Evolutionary conservation across 371 early-diverging fungal species (phyloP).

Genomic region (Cokeromyces recurvatus): DNA sequence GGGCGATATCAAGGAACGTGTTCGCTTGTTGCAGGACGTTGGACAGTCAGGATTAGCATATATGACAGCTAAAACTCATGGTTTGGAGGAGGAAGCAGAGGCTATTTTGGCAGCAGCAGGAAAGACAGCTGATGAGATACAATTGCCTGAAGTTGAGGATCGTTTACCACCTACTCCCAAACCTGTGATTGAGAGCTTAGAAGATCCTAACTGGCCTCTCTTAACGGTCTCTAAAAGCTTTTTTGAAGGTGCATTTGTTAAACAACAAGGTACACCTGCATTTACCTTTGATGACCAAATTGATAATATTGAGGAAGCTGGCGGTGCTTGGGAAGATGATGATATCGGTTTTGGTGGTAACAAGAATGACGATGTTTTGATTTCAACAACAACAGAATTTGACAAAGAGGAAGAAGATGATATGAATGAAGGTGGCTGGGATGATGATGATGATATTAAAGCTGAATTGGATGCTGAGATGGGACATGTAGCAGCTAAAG

Average conservation of each 20-base stretch:
- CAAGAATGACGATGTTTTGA: constrained; percentile 21
- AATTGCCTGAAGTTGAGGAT: constrained; percentile 38
- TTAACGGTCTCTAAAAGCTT: constrained; percentile 68
- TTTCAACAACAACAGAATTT: constrained; percentile 13
- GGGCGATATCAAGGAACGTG: constrained; percentile 85
- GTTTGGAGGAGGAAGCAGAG: constrained; percentile 78
- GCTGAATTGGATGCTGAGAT: constrained; percentile 58
- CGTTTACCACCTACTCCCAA: constrained; percentile 55
- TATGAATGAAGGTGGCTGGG: constrained; percentile 45
- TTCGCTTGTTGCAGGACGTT: constrained; percentile 74
- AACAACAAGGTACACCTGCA: constrained; percentile 24
- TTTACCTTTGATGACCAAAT: constrained; percentile 47
- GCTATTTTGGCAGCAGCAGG: constrained; percentile 71
- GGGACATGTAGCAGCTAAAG: constrained; percentile 58
- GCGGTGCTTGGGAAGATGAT: constrained; percentile 71
- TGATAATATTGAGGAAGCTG: constrained; percentile 53
- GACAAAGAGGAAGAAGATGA: constrained; percentile 48
- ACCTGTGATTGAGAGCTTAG: constrained; percentile 56
- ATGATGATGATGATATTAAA: constrained; percentile 61
- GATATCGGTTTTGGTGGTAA: constrained; percentile 29
- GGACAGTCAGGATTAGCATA: constrained; percentile 90
- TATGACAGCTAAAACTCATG: constrained; percentile 84
- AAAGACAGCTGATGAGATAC: constrained; percentile 59
- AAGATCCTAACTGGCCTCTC: constrained; percentile 86
- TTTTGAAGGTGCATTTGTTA: constrained; percentile 60